Percentiles rank a stretch among this genome's conserved stretches.
Conservation (phyloP, 495 filamentous ascomycete genomes). For the Lophiostoma macrostomum region DNA sequence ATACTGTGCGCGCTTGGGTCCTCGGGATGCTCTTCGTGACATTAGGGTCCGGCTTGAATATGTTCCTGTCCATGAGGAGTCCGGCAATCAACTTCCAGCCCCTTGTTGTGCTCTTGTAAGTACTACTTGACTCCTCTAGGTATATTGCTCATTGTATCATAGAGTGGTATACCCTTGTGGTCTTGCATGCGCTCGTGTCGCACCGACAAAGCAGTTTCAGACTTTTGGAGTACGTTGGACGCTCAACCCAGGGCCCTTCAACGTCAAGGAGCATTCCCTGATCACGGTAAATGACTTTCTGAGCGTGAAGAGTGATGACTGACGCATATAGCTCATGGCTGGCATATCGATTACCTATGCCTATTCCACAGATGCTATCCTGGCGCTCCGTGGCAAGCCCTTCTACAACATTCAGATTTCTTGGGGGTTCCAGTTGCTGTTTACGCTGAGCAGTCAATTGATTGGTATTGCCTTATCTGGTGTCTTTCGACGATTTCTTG, state of each 20-base stretch:
- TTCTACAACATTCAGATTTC: conserved; percentile 64
- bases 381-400: conserved; percentile 16
- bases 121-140: neutral
- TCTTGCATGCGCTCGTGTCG: conserved; percentile 5
- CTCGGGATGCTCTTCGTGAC: conserved; percentile 58
- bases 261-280: conserved; percentile 30
- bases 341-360: conserved; percentile 22
- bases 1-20: conserved; percentile 70
- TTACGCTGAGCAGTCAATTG: conserved; percentile 67
- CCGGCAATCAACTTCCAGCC: conserved; percentile 26
- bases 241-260: conserved; percentile 35
- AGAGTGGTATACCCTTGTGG: conserved; percentile 20
- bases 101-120: conserved; percentile 22
- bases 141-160: neutral
- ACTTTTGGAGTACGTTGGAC: conserved; percentile 30
- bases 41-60: conserved; percentile 28
- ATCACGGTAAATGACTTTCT: conserved; percentile 10
- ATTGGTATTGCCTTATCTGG: conserved; percentile 74
- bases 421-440: conserved; percentile 64
- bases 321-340: conserved; percentile 11
- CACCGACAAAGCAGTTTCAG: conserved; percentile 21
- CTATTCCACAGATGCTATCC: conserved; percentile 19
- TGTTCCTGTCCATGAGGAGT: conserved; percentile 28
- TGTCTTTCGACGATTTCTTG: conserved; percentile 62
- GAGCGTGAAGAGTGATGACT: neutral